phyloP scores from a whole-genome alignment of 208 protist genomes.

The Crithidia brevicula region DNA sequence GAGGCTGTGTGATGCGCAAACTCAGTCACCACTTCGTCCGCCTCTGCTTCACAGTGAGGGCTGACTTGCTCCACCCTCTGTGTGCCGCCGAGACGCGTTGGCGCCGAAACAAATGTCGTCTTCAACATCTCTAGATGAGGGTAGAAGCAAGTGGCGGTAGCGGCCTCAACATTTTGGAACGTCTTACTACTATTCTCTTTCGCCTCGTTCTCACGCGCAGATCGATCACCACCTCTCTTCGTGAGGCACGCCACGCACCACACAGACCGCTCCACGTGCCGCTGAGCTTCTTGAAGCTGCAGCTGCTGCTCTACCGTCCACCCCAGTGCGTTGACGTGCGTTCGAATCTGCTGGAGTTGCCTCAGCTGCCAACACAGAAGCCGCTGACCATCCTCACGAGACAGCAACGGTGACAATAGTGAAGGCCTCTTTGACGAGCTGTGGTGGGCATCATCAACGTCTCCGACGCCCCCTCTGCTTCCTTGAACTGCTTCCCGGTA shows the following conservation, averaged over 20 bases:
- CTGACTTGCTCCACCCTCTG: too few relatives aligned
- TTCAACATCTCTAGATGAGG: constrained; percentile 9
- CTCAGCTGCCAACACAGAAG: constrained; percentile 29
- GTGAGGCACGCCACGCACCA: not conserved
- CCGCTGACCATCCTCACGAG: constrained; percentile 7
- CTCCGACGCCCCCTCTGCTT: not conserved
- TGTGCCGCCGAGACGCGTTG: too few relatives aligned
- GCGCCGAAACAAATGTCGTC: too few relatives aligned
- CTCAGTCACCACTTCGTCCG: constrained; percentile 7
- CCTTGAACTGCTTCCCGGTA: not conserved
- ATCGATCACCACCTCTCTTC: not conserved
- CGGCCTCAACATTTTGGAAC: constrained; percentile 9
- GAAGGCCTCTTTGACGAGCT: too few relatives aligned
- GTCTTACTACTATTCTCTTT: not conserved
- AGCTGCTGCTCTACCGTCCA: constrained; percentile 31
- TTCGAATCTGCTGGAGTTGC: constrained; percentile 6
- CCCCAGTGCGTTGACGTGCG: constrained; percentile 11
- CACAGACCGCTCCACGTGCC: not conserved
- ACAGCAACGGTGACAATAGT: not conserved
- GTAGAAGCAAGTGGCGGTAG: constrained; percentile 30
- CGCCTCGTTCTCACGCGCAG: too few relatives aligned
- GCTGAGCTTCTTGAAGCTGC: constrained; percentile 1
- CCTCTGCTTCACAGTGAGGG: not conserved
- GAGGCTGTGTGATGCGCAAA: not conserved
- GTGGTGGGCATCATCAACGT: not conserved